Conservation (phyloP, 164 flowering plant genomes). For the Houttuynia cordata region DNA sequence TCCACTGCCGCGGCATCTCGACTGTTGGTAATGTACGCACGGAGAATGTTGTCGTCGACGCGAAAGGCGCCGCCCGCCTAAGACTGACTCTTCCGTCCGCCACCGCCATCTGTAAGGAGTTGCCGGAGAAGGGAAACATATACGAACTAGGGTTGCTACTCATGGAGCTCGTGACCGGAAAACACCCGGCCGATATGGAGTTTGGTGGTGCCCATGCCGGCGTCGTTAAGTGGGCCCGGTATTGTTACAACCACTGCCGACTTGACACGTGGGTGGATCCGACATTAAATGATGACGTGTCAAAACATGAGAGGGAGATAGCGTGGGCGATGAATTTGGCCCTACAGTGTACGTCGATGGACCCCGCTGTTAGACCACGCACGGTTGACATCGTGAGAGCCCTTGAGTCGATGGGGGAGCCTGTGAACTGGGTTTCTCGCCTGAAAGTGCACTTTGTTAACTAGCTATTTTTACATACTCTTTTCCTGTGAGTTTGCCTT, state of each 20-base stretch:
- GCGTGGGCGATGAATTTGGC: slow-evolving; percentile 63
- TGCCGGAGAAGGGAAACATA: slow-evolving; percentile 42
- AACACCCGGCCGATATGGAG: slow-evolving; percentile 33
- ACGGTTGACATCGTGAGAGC: slow-evolving; percentile 24
- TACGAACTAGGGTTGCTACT: slow-evolving; percentile 61
- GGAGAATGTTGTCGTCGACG: slow-evolving; percentile 37
- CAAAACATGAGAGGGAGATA: slow-evolving; percentile 32
- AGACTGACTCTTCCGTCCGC: slow-evolving; percentile 24
- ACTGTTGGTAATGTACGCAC: slow-evolving; percentile 26
- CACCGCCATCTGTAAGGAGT: slow-evolving; percentile 20
- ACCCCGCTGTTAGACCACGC: slow-evolving; percentile 54
- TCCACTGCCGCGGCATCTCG: slow-evolving; percentile 43
- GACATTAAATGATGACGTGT: slow-evolving; percentile 16
- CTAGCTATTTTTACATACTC: no score
- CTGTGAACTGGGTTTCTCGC: no score
- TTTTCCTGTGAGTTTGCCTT: no score
- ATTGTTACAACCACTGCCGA: slow-evolving; percentile 70
- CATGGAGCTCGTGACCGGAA: slow-evolving; percentile 66
- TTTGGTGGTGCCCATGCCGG: slow-evolving; percentile 26
- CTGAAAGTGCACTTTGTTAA: no score
- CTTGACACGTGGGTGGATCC: slow-evolving; percentile 69
- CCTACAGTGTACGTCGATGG: slow-evolving; percentile 50
- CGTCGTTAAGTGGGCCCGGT: slow-evolving; percentile 70
- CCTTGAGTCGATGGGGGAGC: slow-evolving; percentile 14
- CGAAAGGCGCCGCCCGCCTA: slow-evolving; percentile 41